phyloP scores from a whole-genome alignment of 73 alveolate genomes.

The Symbiodinium natans region DNA sequence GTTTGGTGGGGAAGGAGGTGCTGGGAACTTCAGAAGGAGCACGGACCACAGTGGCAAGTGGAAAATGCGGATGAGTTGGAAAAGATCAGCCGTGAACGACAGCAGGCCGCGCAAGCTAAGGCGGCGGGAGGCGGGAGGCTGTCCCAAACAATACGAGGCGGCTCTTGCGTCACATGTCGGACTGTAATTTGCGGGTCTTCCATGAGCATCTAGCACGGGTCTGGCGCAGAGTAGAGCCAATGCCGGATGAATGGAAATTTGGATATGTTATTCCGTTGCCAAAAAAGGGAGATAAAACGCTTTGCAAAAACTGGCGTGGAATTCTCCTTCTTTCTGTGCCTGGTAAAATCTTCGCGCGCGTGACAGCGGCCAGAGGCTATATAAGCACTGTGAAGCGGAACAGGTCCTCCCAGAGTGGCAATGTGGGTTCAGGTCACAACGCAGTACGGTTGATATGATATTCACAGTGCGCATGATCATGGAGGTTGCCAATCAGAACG shows the following conservation, averaged over 20 bases:
- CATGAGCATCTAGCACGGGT: neutral
- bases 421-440: constrained; percentile 19
- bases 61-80: neutral
- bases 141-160: neutral
- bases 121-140: neutral
- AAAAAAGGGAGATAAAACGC: constrained; percentile 9
- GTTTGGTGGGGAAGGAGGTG: neutral
- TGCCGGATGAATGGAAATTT: constrained; percentile 21
- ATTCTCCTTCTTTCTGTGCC: neutral
- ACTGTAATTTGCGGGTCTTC: neutral
- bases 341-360: neutral
- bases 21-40: too few species aligned
- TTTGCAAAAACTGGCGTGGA: neutral
- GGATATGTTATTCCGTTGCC: neutral
- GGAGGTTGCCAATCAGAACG: neutral
- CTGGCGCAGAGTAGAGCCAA: neutral
- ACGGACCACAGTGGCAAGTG: neutral
- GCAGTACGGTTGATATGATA: constrained; percentile 8
- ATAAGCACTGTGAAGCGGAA: neutral
- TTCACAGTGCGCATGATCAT: neutral
- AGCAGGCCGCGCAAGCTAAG: neutral
- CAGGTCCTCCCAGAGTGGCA: constrained; percentile 17
- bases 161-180: neutral
- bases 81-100: neutral
- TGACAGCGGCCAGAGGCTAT: neutral